phyloP scores from a whole-genome alignment of 495 filamentous ascomycete species.

The Viridothelium virens region DNA sequence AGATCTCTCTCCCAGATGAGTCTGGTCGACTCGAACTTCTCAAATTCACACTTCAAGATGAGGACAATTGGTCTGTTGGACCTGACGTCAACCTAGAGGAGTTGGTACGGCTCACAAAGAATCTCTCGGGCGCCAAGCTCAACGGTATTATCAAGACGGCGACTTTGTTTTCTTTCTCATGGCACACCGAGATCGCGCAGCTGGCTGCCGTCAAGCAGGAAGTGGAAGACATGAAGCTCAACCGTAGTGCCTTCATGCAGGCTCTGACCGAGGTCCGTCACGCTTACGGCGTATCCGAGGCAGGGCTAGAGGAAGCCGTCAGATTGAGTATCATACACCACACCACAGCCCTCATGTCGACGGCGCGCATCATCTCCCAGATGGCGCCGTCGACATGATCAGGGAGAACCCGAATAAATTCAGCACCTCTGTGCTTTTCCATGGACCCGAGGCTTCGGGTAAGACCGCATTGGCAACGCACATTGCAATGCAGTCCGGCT shows the following conservation, averaged over 20 bases:
- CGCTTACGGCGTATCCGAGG: conserved; percentile 86
- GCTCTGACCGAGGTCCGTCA: conserved; percentile 88
- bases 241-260: conserved; percentile 71
- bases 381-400: conserved; percentile 71
- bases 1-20: conserved; percentile 92
- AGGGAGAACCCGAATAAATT: conserved; percentile 69
- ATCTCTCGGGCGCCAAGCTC: conserved; percentile 95
- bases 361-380: conserved; percentile 33
- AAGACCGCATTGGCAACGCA: conserved; percentile 90
- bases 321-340: conserved; percentile 78
- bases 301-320: conserved; percentile 70
- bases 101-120: conserved; percentile 81
- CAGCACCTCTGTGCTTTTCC: conserved; percentile 77
- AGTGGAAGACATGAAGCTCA: conserved; percentile 80
- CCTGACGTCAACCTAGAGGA: conserved; percentile 71
- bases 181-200: conserved; percentile 88
- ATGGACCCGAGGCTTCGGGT: conserved; percentile 65
- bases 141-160: conserved; percentile 84
- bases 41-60: conserved; percentile 97
- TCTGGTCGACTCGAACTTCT: conserved; percentile 78
- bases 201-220: conserved; percentile 77
- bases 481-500: conserved; percentile 78
- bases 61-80: conserved; percentile 72
- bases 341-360: conserved; percentile 2
- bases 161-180: conserved; percentile 82